phyloP scores from a whole-genome alignment of 2,329 filamentous ascomycete species.

The Apiospora rasikravindrae region DNA sequence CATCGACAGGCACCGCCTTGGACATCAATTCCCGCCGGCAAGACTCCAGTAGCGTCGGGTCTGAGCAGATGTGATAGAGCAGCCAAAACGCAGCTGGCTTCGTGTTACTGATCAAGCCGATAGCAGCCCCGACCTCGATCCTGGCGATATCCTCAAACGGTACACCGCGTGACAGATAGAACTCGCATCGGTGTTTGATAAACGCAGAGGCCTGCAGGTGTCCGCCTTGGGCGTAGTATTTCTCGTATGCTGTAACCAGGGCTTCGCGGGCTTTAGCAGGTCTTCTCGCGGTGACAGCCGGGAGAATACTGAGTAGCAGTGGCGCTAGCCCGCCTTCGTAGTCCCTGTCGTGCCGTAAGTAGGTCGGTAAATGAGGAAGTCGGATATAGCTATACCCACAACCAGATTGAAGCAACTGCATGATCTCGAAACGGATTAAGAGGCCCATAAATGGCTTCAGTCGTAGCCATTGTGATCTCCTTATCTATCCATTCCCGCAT shows the following conservation, averaged over 20 bases:
- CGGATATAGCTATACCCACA: background rate
- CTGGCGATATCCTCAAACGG: background rate
- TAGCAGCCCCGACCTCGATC: background rate
- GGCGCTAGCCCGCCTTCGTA: background rate
- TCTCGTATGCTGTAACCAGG: background rate
- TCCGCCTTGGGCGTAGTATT: background rate
- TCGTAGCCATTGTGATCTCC: conserved; percentile 27
- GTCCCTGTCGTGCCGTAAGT: background rate
- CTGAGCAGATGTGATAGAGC: background rate
- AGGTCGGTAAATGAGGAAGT: no score
- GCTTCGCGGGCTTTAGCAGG: background rate
- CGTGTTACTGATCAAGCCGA: background rate
- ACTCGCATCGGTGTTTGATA: background rate
- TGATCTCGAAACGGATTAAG: conserved; percentile 27
- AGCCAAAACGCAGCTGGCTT: background rate
- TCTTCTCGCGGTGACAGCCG: background rate
- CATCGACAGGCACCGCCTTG: background rate
- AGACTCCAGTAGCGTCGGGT: background rate
- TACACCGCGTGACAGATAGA: background rate
- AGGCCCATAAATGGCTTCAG: conserved; percentile 28
- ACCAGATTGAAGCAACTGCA: background rate
- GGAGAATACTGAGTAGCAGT: background rate
- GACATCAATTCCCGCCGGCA: background rate
- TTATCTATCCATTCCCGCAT: conserved; percentile 25
- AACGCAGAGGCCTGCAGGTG: background rate